Percentiles rank a stretch among this genome's conserved stretches.
phyloP scores from a whole-genome alignment of 1,139 yeast species.

The Pichia sp. region DNA sequence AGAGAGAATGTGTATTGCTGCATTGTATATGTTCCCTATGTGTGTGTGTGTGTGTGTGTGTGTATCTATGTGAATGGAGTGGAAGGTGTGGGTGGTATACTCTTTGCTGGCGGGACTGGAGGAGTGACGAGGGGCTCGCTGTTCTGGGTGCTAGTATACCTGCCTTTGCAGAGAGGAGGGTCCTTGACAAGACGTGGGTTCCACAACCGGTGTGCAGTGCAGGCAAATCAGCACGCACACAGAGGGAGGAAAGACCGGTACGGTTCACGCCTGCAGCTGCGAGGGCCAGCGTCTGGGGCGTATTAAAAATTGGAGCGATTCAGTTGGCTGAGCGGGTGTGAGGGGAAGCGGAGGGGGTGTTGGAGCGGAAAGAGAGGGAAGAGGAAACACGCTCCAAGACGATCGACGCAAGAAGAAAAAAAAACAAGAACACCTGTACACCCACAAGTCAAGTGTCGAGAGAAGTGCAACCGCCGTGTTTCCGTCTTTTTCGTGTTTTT shows the following conservation, averaged over 20 bases:
- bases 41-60: neutral
- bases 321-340: constrained; percentile 13
- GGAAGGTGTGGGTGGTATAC: too few species aligned
- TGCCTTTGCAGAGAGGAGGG: too few species aligned
- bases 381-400: too few species aligned
- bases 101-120: too few species aligned
- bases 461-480: too few species aligned
- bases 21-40: neutral
- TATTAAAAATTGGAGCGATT: constrained; percentile 16
- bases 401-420: neutral
- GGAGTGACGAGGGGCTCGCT: too few species aligned
- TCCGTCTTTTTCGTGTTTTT: too few species aligned
- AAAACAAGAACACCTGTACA: neutral
- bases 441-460: too few species aligned
- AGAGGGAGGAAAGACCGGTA: neutral
- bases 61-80: neutral
- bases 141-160: too few species aligned
- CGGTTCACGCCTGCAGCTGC: neutral
- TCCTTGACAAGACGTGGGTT: too few species aligned
- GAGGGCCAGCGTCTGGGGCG: neutral
- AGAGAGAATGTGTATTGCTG: constrained; percentile 6
- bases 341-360: constrained; percentile 12
- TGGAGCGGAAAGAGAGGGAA: neutral
- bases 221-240: neutral
- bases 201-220: too few species aligned